Percentiles rank a stretch among this genome's conserved stretches.
Conservation (phyloP, 1,139 yeast genomes). For the Sugiyamaella pinicola region DNA sequence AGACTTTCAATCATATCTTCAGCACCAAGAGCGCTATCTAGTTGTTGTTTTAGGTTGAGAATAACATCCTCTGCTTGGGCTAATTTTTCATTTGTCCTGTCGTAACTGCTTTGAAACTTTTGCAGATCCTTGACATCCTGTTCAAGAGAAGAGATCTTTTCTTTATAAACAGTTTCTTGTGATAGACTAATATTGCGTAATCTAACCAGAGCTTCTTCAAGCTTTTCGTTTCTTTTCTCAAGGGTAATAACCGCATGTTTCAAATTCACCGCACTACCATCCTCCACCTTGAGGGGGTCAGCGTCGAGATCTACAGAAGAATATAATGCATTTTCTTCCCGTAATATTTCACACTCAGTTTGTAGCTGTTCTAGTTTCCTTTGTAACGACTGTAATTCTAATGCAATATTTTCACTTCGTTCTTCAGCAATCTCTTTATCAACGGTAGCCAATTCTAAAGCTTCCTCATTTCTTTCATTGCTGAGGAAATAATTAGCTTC, state of each 20-base stretch:
- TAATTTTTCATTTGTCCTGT: constrained; percentile 42
- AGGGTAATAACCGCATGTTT: constrained; percentile 25
- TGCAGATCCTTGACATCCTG: constrained; percentile 25
- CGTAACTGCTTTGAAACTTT: constrained; percentile 25
- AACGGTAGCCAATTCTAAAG: constrained; percentile 54
- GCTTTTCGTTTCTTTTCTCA: constrained; percentile 47
- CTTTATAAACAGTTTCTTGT: constrained; percentile 47
- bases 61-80: constrained; percentile 48
- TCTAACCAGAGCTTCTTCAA: constrained; percentile 46
- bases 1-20: constrained; percentile 56
- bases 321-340: constrained; percentile 52
- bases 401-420: constrained; percentile 45
- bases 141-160: constrained; percentile 44
- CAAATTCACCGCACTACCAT: background rate
- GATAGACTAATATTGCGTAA: constrained; percentile 44
- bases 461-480: constrained; percentile 44
- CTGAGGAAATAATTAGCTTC: constrained; percentile 42
- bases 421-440: constrained; percentile 58
- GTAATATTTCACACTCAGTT: constrained; percentile 48
- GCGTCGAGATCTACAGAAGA: constrained; percentile 34
- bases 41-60: constrained; percentile 48
- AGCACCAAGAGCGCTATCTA: constrained; percentile 44
- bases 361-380: constrained; percentile 46
- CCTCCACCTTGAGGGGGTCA: background rate
- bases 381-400: constrained; percentile 41